Percentiles rank a stretch among this genome's conserved stretches.
These are phyloP conservation scores for Amanita jacksonii DNA, from an alignment of 768 basidiomycete species.

Conservation along the genomic window DNA sequence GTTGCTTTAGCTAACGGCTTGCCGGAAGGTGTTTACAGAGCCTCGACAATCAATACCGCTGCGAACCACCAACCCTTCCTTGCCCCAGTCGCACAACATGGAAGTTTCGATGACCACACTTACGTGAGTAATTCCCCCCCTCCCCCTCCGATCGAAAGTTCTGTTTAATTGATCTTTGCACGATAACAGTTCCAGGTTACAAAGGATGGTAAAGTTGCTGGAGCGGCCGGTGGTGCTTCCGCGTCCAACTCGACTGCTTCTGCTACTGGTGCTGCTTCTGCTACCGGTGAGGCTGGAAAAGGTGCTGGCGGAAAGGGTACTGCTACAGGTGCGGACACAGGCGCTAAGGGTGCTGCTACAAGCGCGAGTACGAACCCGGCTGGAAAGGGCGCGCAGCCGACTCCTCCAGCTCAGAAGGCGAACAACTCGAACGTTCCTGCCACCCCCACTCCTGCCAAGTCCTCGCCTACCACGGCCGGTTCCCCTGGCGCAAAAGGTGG, in stretches of 20 bases:
- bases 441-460: no score
- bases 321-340: neutral
- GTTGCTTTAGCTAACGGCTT: constrained; percentile 39
- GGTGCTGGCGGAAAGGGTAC: no score
- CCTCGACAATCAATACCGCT: constrained; percentile 42
- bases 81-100: constrained; percentile 41
- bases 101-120: constrained; percentile 35
- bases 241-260: neutral
- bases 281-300: neutral
- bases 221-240: constrained; percentile 6
- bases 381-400: neutral
- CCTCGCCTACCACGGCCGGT: no score
- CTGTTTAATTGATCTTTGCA: no score
- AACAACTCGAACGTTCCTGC: no score
- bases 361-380: neutral
- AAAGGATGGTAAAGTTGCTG: constrained; percentile 20
- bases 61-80: constrained; percentile 42
- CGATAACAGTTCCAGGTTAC: constrained; percentile 25
- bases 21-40: constrained; percentile 46
- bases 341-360: neutral
- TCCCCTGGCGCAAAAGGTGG: no score
- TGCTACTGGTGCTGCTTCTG: constrained; percentile 7
- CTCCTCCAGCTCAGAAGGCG: no score
- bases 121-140: constrained; percentile 39
- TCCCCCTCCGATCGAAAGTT: no score